Evolutionary conservation across 2,329 filamentous ascomycete species (phyloP).

Genomic region (Alternaria burnsii): DNA sequence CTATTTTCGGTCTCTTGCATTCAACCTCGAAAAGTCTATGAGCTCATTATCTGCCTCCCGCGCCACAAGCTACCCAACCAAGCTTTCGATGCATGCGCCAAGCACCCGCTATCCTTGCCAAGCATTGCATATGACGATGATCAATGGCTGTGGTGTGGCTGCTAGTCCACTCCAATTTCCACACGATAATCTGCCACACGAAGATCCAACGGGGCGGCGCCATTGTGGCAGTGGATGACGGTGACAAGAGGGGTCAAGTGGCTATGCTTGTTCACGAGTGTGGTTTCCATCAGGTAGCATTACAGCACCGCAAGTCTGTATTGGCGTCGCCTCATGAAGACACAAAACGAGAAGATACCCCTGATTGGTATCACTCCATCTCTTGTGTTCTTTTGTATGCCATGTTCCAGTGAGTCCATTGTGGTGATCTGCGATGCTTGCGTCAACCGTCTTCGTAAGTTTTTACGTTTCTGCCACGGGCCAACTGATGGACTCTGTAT

Average conservation of each 20-base stretch:
- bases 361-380: not conserved
- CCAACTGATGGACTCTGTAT: not conserved
- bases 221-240: conserved; percentile 12
- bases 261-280: not conserved
- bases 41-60: conserved; percentile 7
- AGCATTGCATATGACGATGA: conserved; percentile 8
- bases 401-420: not conserved
- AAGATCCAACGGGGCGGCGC: conserved; percentile 2
- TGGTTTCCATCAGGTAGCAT: not conserved
- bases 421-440: conserved; percentile 7
- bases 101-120: conserved; percentile 6
- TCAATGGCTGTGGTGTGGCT: conserved; percentile 18
- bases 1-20: not conserved
- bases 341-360: not conserved
- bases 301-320: not conserved
- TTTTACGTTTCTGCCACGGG: not conserved
- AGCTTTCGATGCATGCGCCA: conserved; percentile 10
- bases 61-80: conserved; percentile 6
- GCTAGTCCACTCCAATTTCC: conserved; percentile 18
- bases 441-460: conserved; percentile 9
- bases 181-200: conserved; percentile 1
- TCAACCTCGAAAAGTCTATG: conserved; percentile 2
- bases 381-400: not conserved
- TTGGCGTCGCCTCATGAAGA: not conserved
- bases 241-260: conserved; percentile 5